phyloP scores from a whole-genome alignment of 768 basidiomycete species.

The Trametes cubensis region DNA sequence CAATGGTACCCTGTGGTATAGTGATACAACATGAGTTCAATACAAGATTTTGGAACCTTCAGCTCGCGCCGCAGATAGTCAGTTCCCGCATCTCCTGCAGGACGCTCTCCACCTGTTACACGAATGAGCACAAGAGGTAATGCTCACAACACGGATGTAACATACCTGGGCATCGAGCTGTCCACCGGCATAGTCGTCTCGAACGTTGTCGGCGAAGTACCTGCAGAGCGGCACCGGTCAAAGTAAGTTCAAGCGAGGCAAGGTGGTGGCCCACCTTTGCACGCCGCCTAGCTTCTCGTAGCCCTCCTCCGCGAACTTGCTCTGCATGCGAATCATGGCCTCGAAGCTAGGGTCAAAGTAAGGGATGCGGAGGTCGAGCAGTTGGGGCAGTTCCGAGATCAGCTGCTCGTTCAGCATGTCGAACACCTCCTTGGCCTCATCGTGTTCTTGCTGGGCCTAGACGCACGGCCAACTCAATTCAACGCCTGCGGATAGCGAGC shows the following conservation, averaged over 20 bases:
- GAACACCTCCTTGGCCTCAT: slow-evolving; percentile 93
- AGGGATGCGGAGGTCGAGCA: slow-evolving; percentile 93
- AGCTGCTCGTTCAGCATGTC: slow-evolving; percentile 92
- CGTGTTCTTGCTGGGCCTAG: slow-evolving; percentile 93
- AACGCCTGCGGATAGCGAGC: not conserved
- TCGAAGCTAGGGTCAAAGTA: slow-evolving; percentile 99
- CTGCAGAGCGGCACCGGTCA: slow-evolving; percentile 40
- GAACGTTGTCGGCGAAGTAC: slow-evolving; percentile 86
- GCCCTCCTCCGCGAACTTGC: slow-evolving; percentile 96
- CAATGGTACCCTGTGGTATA: slow-evolving; percentile 1
- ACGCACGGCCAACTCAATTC: not conserved
- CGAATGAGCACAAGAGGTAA: slow-evolving; percentile 10
- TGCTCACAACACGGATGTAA: too few species aligned
- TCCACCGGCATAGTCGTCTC: slow-evolving; percentile 97
- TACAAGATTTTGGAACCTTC: slow-evolving; percentile 6
- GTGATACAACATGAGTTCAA: slow-evolving; percentile 5
- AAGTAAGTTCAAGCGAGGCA: not conserved
- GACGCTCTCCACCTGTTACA: slow-evolving; percentile 83
- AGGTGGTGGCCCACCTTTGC: slow-evolving; percentile 60
- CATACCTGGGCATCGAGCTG: slow-evolving; percentile 90
- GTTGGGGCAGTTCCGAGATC: slow-evolving; percentile 85
- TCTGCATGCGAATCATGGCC: slow-evolving; percentile 97
- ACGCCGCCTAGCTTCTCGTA: slow-evolving; percentile 97
- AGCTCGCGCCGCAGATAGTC: slow-evolving; percentile 80
- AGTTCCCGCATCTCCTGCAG: slow-evolving; percentile 96